Evolutionary conservation across 2,329 filamentous ascomycete genomes (phyloP).

Genomic region (Beauveria sp.): DNA sequence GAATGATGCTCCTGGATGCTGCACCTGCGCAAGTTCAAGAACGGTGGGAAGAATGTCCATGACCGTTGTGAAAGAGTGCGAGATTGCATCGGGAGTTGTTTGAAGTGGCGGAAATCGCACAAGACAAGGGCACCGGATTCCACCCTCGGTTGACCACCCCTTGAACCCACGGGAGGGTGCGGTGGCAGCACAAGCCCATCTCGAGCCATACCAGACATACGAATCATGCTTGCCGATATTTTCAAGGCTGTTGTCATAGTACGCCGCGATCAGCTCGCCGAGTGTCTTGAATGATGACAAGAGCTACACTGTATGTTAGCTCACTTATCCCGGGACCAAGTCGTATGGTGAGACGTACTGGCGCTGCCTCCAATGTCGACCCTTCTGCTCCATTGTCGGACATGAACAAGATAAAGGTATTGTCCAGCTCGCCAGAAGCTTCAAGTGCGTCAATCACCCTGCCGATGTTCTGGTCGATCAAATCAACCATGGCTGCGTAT

Average conservation of each 20-base stretch:
- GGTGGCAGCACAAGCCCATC: constrained; percentile 40
- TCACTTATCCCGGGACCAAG: not conserved
- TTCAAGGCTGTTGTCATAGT: constrained; percentile 43
- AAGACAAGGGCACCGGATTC: constrained; percentile 43
- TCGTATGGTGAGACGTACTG: constrained; percentile 28
- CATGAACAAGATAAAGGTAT: constrained; percentile 48
- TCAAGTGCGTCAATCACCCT: constrained; percentile 41
- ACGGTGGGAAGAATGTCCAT: constrained; percentile 43
- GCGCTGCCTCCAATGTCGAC: constrained; percentile 49
- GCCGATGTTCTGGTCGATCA: constrained; percentile 42
- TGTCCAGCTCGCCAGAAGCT: constrained; percentile 40
- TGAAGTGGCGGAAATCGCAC: constrained; percentile 22
- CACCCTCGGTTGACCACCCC: constrained; percentile 37
- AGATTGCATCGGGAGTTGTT: constrained; percentile 1
- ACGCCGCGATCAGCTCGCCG: constrained; percentile 12
- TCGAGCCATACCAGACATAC: constrained; percentile 54
- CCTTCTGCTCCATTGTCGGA: constrained; percentile 49
- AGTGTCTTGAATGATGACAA: not conserved
- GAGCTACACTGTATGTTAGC: not conserved
- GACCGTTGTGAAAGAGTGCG: constrained; percentile 28
- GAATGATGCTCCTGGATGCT: constrained; percentile 31
- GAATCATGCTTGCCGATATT: constrained; percentile 49
- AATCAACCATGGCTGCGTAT: constrained; percentile 47
- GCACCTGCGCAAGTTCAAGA: constrained; percentile 36
- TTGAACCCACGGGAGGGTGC: constrained; percentile 30